Base-by-base conservation (phyloP, 306 rosid genomes). In the Mucuna pruriens region DNA sequence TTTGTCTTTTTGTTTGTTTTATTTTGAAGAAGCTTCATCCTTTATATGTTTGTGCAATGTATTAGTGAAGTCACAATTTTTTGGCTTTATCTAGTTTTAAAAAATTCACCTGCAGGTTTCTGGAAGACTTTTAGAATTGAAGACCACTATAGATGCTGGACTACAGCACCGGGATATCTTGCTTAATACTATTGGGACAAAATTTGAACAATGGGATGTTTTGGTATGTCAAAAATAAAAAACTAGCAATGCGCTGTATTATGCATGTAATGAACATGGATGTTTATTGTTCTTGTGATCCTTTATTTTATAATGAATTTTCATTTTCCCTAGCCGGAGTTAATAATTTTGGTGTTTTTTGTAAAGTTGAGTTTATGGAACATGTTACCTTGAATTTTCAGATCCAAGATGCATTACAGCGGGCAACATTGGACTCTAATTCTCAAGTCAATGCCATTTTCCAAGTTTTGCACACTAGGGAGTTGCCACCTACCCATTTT, bases 61-160 rank as follows among this genome's bases (percentile, higher is more conserved):
- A n/a, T 74, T 48, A 2, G 73, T 54, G 34, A 63, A 22, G 16
- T 72, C 48, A 66, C 8, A 46, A 15, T 38, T 42, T 76, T 64
- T 65, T 51, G 12, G 49, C 25, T 31, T n/a, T 49, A 23, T 84
- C 58, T 23, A 4, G 19, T 76, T 57, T 66, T 23, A 49, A 71
- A 78, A 29, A 84, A 64, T 66, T 79, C 39, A 22, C 84, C 33
- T 81, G 66, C 87, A 93, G 99, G 98, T 90, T 78, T 88, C 96
- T 22, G 93, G 90, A 82, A 95, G 83, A 80, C 86, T 93, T 74
- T 67, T 80, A 39, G 99, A 95, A 85, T 89, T 95, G 85, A 90
- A 91, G 89, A 84, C 98, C 55, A 93, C 97, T 33, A 72, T 93
- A 81, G 99, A 93, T 85, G 74, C 93, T 58, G 99, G 99, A 77